A percentile compares a stretch with the other conserved stretches of the same genome.
Evolutionary conservation across 768 basidiomycete species (phyloP).

Genomic region (Pleurotus tuoliensis): DNA sequence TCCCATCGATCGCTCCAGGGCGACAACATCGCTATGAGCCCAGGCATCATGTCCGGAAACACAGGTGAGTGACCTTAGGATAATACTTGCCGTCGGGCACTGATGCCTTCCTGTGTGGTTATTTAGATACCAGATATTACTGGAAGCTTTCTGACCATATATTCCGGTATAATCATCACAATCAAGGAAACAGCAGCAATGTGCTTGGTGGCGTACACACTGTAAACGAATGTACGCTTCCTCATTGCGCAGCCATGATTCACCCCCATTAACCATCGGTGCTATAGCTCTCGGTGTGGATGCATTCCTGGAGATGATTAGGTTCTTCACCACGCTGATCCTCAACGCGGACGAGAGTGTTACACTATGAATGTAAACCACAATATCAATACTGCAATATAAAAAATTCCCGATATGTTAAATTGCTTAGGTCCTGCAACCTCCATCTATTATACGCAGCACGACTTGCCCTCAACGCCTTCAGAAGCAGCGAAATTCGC

Average conservation of each 20-base stretch:
- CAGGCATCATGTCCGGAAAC: conserved; percentile 58
- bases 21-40: conserved; percentile 41
- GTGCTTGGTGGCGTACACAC: conserved; percentile 54
- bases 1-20: conserved; percentile 36
- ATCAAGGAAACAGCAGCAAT: conserved; percentile 27
- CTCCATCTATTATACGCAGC: too few species aligned
- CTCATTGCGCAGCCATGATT: background rate
- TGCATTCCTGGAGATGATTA: conserved; percentile 57
- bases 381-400: too few species aligned
- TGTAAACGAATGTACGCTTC: conserved; percentile 60
- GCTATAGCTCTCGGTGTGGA: conserved; percentile 43
- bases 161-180: conserved; percentile 61
- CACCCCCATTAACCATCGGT: conserved; percentile 9
- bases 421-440: too few species aligned
- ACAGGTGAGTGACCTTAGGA: conserved; percentile 35
- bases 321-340: conserved; percentile 62
- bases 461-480: too few species aligned
- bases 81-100: background rate
- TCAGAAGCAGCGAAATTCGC: too few species aligned
- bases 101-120: conserved; percentile 14
- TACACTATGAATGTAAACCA: too few species aligned
- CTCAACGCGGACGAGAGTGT: conserved; percentile 59
- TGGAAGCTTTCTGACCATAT: conserved; percentile 59
- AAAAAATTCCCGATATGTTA: too few species aligned
- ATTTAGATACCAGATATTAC: conserved; percentile 53